phyloP scores from a whole-genome alignment of 129 eudicot genomes.

The Scalesia atractyloides region DNA sequence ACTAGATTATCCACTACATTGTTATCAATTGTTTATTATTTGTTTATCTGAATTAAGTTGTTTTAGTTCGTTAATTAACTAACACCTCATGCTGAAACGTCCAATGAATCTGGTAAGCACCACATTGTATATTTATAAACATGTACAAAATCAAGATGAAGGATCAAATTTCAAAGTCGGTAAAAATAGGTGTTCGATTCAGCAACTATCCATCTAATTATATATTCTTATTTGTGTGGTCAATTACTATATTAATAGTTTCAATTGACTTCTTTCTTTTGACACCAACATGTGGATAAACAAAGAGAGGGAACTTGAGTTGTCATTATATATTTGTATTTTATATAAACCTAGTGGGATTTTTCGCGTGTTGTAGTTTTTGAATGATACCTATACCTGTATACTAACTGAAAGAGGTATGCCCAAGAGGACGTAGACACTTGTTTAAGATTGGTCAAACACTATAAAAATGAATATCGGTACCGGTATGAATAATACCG shows the following conservation, averaged over 20 bases:
- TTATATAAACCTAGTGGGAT: too few relatives aligned
- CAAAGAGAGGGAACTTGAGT: background rate
- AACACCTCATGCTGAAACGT: background rate
- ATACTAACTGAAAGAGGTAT: too few relatives aligned
- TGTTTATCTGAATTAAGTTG: background rate
- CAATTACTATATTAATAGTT: conserved; percentile 39
- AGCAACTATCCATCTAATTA: conserved; percentile 39
- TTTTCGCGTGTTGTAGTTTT: too few relatives aligned
- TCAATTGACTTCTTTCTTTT: conserved; percentile 3
- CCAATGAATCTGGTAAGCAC: background rate
- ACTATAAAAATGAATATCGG: too few relatives aligned
- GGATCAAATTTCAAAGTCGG: conserved; percentile 36
- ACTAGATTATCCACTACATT: background rate
- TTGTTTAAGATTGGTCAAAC: too few relatives aligned
- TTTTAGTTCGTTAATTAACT: background rate
- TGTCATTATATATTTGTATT: background rate
- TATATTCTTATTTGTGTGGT: conserved; percentile 29
- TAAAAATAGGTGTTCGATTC: conserved; percentile 37
- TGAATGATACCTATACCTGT: too few relatives aligned
- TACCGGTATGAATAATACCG: too few relatives aligned
- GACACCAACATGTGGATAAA: background rate
- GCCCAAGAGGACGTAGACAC: too few relatives aligned
- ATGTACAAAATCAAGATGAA: background rate
- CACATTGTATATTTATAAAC: background rate
- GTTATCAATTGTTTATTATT: background rate